A percentile compares a stretch with the other conserved stretches of the same genome.
phyloP scores from a whole-genome alignment of 805 yeast species.

The Lachancea thermotolerans region DNA sequence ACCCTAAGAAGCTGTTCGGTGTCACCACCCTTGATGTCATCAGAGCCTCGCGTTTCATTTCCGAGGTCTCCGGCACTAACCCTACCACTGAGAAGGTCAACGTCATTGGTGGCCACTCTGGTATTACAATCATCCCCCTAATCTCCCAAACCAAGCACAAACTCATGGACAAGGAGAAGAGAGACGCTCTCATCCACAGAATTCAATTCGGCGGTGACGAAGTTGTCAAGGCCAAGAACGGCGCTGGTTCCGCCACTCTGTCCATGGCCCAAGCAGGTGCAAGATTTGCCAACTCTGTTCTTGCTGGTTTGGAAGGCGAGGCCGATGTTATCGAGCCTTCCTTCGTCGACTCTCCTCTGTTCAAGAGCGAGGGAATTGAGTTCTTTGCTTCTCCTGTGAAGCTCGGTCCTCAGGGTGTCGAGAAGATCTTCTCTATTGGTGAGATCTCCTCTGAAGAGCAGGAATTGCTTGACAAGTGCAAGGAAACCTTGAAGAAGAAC shows the following conservation, averaged over 20 bases:
- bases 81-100: slow-evolving; percentile 73
- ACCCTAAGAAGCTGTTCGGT: slow-evolving; percentile 90
- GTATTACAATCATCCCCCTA: slow-evolving; percentile 91
- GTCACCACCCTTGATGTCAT: slow-evolving; percentile 91
- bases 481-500: slow-evolving; percentile 85
- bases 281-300: slow-evolving; percentile 58
- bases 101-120: slow-evolving; percentile 97
- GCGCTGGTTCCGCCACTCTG: slow-evolving; percentile 89
- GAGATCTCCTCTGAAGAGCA: slow-evolving; percentile 70
- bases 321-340: slow-evolving; percentile 59
- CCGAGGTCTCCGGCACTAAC: slow-evolving; percentile 46
- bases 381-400: slow-evolving; percentile 95
- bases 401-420: slow-evolving; percentile 86
- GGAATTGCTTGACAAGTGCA: slow-evolving; percentile 72
- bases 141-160: slow-evolving; percentile 77
- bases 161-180: slow-evolving; percentile 56
- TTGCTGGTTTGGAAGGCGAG: slow-evolving; percentile 60
- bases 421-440: slow-evolving; percentile 74
- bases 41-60: slow-evolving; percentile 80
- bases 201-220: slow-evolving; percentile 96
- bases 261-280: slow-evolving; percentile 94
- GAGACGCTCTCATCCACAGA: slow-evolving; percentile 67
- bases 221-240: slow-evolving; percentile 88
- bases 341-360: slow-evolving; percentile 75
- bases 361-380: slow-evolving; percentile 83